Conservation (phyloP, 2,329 filamentous ascomycete genomes). For the Didymella segeticola region DNA sequence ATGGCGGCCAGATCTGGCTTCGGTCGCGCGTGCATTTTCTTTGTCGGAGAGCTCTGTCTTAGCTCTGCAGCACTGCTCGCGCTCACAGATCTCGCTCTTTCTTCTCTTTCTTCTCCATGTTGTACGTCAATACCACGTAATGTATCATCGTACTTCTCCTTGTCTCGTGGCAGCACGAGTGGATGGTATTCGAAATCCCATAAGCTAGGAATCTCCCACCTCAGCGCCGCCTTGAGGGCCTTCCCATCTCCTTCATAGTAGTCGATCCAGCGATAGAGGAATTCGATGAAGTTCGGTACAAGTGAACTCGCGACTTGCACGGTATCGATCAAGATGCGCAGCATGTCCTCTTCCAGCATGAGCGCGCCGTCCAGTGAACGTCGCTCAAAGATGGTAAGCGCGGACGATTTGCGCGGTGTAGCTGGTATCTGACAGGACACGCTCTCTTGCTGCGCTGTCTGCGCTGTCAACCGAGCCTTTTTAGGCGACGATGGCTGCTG, state of each 20-base stretch:
- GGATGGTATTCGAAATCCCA: slow-evolving; percentile 46
- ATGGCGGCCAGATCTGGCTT: slow-evolving; percentile 35
- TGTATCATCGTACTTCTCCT: slow-evolving; percentile 3
- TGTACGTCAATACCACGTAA: not conserved
- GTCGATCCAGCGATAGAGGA: slow-evolving; percentile 45
- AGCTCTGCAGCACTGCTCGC: slow-evolving; percentile 16
- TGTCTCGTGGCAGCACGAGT: slow-evolving; percentile 21
- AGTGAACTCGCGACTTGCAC: slow-evolving; percentile 34
- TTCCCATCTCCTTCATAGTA: slow-evolving; percentile 41
- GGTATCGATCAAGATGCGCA: slow-evolving; percentile 42
- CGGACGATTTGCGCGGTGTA: slow-evolving; percentile 12
- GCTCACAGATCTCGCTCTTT: not conserved
- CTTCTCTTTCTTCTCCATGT: not conserved
- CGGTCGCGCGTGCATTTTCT: slow-evolving; percentile 22
- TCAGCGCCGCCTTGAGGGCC: slow-evolving; percentile 41
- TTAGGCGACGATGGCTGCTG: slow-evolving; percentile 25
- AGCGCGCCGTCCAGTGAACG: slow-evolving; percentile 32
- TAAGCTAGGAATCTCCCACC: slow-evolving; percentile 43
- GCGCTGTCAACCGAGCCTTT: slow-evolving; percentile 34
- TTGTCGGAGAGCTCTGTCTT: slow-evolving; percentile 25
- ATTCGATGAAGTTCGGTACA: slow-evolving; percentile 46
- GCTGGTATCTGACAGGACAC: not conserved
- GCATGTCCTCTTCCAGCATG: slow-evolving; percentile 36
- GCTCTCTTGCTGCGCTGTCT: slow-evolving; percentile 3
- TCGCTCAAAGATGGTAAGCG: slow-evolving; percentile 25